A percentile compares a stretch with the other conserved stretches of the same genome.
phyloP scores from a whole-genome alignment of 2,329 filamentous ascomycete species.

The Xylariaceae sp. region DNA sequence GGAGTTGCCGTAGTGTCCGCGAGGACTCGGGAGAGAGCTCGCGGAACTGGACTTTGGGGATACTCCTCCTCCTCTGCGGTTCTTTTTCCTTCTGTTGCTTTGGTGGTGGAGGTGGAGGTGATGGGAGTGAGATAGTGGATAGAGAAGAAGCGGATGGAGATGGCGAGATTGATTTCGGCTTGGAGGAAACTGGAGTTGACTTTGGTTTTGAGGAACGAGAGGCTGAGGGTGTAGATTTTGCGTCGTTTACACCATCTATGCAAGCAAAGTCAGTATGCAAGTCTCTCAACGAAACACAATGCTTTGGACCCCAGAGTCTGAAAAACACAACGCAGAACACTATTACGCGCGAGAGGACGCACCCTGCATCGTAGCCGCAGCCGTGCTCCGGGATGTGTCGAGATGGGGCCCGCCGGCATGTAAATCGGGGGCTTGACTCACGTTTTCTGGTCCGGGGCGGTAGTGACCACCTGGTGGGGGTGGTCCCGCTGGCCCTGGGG shows the following conservation, averaged over 20 bases:
- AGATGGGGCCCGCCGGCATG: slow-evolving; percentile 25
- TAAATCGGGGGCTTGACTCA: slow-evolving; percentile 28
- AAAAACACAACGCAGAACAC: slow-evolving; percentile 2
- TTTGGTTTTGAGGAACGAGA: no score
- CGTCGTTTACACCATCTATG: slow-evolving; percentile 14
- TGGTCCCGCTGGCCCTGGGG: slow-evolving; percentile 18
- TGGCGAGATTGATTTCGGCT: background rate
- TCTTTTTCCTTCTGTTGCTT: no score
- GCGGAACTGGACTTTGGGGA: slow-evolving; percentile 25
- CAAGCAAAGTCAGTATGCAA: no score
- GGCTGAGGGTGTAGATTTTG: background rate
- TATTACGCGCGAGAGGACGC: slow-evolving; percentile 29
- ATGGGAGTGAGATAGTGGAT: no score
- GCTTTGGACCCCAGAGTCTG: no score
- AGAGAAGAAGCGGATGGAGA: no score
- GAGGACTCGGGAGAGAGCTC: slow-evolving; percentile 31
- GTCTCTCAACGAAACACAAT: no score
- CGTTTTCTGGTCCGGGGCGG: slow-evolving; percentile 30
- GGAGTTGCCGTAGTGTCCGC: slow-evolving; percentile 25
- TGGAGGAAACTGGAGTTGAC: background rate
- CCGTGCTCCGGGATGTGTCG: slow-evolving; percentile 25
- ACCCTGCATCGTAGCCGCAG: slow-evolving; percentile 28
- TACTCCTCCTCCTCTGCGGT: no score
- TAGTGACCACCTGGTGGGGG: slow-evolving; percentile 19
- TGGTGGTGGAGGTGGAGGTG: no score